Percentiles rank a stretch among this genome's conserved stretches.
These are phyloP conservation scores for Haplosporangium sp. DNA, from an alignment of 371 early-diverging fungal species.

Conservation along the genomic window DNA sequence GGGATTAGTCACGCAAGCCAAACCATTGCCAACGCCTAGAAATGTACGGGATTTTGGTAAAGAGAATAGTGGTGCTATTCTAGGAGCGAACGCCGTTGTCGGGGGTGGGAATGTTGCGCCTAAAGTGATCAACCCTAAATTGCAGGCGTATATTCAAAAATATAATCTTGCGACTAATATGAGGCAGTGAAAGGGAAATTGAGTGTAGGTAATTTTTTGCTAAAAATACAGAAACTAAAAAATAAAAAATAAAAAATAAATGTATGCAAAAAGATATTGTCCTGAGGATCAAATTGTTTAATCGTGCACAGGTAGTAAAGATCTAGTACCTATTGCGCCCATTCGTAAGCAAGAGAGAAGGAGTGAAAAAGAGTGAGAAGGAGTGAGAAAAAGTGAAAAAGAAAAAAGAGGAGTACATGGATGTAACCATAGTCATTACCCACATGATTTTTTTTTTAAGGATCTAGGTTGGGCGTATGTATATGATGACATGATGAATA, in stretches of 20 bases:
- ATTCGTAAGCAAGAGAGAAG: no score
- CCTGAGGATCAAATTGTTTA: no score
- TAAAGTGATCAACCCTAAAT: slow-evolving; percentile 43
- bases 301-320: no score
- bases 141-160: slow-evolving; percentile 54
- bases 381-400: no score
- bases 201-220: not conserved
- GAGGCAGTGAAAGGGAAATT: not conserved
- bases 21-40: slow-evolving; percentile 9
- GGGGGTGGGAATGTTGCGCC: slow-evolving; percentile 6
- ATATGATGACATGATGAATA: no score
- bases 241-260: not conserved
- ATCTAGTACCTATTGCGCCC: no score
- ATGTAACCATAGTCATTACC: no score
- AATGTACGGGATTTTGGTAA: slow-evolving; percentile 2
- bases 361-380: no score
- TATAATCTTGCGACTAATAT: slow-evolving; percentile 48
- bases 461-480: no score
- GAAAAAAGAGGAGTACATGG: no score
- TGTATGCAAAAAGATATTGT: no score
- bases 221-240: not conserved
- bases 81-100: slow-evolving; percentile 6
- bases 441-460: no score
- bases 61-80: not conserved
- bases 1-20: not conserved